These are phyloP conservation scores for Trametes maxima DNA, from an alignment of 768 basidiomycete species.

Conservation along the genomic window DNA sequence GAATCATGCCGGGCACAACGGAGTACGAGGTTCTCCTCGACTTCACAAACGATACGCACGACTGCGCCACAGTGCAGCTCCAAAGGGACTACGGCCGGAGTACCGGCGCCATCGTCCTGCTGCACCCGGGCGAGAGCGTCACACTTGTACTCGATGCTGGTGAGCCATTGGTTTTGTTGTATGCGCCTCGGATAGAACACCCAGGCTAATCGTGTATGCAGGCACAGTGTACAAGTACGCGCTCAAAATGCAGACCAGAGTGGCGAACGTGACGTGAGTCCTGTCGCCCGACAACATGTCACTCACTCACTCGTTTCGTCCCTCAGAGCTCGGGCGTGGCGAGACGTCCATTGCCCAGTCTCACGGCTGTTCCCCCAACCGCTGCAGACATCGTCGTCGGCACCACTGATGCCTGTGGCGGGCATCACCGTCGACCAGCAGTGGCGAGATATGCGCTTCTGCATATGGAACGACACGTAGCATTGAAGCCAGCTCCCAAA, in stretches of 20 bases:
- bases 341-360: slow-evolving; percentile 60
- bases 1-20: slow-evolving; percentile 58
- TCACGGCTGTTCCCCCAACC: slow-evolving; percentile 56
- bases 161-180: slow-evolving; percentile 10
- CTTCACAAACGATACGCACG: slow-evolving; percentile 69
- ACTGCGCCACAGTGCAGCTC: slow-evolving; percentile 64
- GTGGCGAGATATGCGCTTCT: slow-evolving; percentile 69
- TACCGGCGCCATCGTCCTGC: slow-evolving; percentile 53
- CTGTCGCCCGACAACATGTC: not conserved
- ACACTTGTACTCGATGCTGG: slow-evolving; percentile 67
- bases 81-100: slow-evolving; percentile 64
- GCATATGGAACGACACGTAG: slow-evolving; percentile 59
- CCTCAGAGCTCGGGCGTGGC: slow-evolving; percentile 64
- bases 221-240: slow-evolving; percentile 71
- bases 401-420: slow-evolving; percentile 42
- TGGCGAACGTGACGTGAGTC: slow-evolving; percentile 72
- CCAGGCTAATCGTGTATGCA: slow-evolving; percentile 16
- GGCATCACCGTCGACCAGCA: slow-evolving; percentile 67
- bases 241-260: slow-evolving; percentile 63
- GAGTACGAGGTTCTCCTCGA: slow-evolving; percentile 72
- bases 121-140: slow-evolving; percentile 64
- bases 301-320: not conserved
- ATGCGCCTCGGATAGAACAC: not conserved
- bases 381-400: slow-evolving; percentile 30
- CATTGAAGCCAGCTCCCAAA: not conserved